A percentile compares a stretch with the other conserved stretches of the same genome.
Evolutionary conservation across 345 rosid species (phyloP).

Genomic region (Eucalyptus melliodora): DNA sequence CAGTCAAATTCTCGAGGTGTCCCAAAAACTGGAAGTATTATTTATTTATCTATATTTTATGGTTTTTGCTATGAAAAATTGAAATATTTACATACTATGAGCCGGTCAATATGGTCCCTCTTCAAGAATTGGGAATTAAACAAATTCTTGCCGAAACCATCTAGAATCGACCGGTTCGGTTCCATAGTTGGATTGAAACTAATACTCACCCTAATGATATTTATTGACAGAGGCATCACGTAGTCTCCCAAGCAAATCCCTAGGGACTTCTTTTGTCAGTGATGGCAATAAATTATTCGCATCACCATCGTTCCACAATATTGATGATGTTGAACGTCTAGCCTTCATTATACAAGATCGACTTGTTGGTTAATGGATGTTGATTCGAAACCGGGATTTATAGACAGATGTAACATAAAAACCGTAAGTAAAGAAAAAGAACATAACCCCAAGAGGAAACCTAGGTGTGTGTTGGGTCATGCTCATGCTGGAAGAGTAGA

Average conservation of each 20-base stretch:
- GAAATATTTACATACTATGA: too few relatives aligned
- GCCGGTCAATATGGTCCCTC: neutral
- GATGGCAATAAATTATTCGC: neutral
- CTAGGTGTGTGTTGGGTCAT: neutral
- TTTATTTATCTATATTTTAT: neutral
- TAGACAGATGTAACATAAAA: neutral
- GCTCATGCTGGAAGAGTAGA: neutral
- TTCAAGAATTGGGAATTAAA: neutral
- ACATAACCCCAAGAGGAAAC: neutral
- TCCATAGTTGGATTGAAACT: neutral
- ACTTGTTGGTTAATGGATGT: neutral
- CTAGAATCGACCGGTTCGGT: fast-evolving
- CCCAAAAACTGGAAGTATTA: neutral
- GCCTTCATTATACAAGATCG: neutral
- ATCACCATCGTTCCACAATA: fast-evolving
- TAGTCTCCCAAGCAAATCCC: neutral
- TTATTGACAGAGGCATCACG: fast-evolving
- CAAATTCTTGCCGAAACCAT: fast-evolving
- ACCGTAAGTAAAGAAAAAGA: neutral
- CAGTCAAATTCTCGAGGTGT: fast-evolving
- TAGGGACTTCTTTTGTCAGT: neutral
- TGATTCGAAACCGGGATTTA: neutral
- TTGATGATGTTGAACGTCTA: neutral
- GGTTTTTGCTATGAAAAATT: neutral
- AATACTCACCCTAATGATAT: neutral